phyloP scores from a whole-genome alignment of 2,329 filamentous ascomycete genomes.

The Trichoderma sp. region DNA sequence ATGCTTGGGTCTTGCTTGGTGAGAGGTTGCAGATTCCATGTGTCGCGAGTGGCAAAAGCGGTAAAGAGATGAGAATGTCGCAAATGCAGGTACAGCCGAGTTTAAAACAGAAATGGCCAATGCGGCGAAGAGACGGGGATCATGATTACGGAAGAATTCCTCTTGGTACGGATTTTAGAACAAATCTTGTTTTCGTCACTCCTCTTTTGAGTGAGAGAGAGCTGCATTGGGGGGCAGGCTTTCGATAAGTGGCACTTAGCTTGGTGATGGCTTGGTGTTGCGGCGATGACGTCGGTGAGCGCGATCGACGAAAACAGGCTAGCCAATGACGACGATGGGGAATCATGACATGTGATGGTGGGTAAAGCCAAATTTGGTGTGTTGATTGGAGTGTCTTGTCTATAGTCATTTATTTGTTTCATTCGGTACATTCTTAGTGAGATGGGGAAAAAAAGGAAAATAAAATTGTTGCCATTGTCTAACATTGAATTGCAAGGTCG shows the following conservation, averaged over 20 bases:
- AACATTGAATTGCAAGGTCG: neutral
- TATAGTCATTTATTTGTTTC: neutral
- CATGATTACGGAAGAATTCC: neutral
- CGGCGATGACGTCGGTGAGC: constrained; percentile 15
- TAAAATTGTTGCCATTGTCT: neutral
- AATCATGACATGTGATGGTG: neutral
- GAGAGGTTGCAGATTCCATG: neutral
- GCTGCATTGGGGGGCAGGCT: neutral
- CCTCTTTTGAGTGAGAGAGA: neutral
- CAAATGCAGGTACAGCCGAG: constrained; percentile 3
- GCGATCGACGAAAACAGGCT: neutral
- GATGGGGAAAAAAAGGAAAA: neutral
- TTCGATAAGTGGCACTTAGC: neutral
- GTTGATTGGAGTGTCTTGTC: neutral
- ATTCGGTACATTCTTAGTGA: neutral
- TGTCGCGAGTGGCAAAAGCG: neutral
- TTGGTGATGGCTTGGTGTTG: neutral
- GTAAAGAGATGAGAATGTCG: neutral
- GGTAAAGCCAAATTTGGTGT: neutral
- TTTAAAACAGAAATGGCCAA: neutral
- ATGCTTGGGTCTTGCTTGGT: neutral
- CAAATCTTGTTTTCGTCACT: constrained; percentile 1
- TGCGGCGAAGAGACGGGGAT: neutral
- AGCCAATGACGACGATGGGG: constrained; percentile 11
- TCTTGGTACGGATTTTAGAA: neutral